Conservation (phyloP, 2,329 filamentous ascomycete genomes). For the Penicillium sp. region DNA sequence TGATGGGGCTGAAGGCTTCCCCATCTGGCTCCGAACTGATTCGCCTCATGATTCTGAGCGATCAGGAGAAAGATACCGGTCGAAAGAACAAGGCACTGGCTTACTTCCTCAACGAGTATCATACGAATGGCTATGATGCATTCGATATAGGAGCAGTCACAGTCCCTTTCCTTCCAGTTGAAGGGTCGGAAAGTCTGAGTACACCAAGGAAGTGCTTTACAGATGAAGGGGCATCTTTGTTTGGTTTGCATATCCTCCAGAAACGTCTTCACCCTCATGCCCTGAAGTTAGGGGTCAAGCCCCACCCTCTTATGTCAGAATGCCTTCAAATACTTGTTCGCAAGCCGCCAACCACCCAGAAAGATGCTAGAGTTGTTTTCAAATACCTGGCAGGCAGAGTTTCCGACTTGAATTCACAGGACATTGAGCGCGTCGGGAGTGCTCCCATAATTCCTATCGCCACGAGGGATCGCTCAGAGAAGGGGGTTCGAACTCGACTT, state of each 20-base stretch:
- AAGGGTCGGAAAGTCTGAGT: conserved; percentile 68
- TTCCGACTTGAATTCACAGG: conserved; percentile 69
- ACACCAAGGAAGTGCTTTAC: conserved; percentile 79
- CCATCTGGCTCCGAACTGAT: conserved; percentile 77
- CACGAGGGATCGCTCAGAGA: conserved; percentile 42
- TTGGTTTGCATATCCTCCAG: conserved; percentile 80
- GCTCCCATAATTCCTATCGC: conserved; percentile 74
- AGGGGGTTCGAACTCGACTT: conserved; percentile 52
- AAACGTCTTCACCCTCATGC: conserved; percentile 80
- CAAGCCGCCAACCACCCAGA: conserved; percentile 69
- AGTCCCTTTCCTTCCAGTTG: conserved; percentile 72
- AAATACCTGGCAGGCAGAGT: conserved; percentile 80
- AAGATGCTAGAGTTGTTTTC: conserved; percentile 74
- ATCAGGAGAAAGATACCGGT: conserved; percentile 53
- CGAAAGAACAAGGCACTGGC: conserved; percentile 72
- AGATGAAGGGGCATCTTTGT: conserved; percentile 73
- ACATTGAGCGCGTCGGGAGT: conserved; percentile 64
- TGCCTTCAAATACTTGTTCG: conserved; percentile 76
- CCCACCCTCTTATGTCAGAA: conserved; percentile 76
- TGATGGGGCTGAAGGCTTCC: conserved; percentile 72
- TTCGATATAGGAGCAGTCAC: conserved; percentile 63
- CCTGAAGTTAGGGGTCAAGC: conserved; percentile 81
- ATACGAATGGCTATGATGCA: conserved; percentile 72
- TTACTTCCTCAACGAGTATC: conserved; percentile 82
- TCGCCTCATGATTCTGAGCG: conserved; percentile 71